A percentile compares a stretch with the other conserved stretches of the same genome.
Evolutionary conservation across 106 monocot genomes (phyloP).

Genomic region (Amphibolis antarctica): DNA sequence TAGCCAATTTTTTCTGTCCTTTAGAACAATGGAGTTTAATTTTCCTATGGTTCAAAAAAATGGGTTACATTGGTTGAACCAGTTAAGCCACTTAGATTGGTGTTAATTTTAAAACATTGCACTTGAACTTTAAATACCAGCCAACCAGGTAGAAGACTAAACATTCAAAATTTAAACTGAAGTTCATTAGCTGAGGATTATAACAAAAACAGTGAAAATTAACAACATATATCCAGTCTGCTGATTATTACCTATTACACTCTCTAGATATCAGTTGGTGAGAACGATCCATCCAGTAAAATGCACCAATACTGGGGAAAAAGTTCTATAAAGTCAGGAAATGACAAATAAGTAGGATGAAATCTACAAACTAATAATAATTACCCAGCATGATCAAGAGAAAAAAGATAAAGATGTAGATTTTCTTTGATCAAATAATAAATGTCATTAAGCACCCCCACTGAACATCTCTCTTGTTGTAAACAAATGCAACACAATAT

Average conservation of each 20-base stretch:
- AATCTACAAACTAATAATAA: background rate
- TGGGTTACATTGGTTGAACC: no score
- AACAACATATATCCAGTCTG: background rate
- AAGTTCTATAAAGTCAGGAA: background rate
- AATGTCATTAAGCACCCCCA: no score
- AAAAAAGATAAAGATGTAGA: background rate
- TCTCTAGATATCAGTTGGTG: constrained; percentile 16
- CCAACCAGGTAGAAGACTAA: no score
- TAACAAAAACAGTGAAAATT: background rate
- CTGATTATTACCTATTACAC: constrained; percentile 35
- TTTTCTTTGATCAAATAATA: background rate
- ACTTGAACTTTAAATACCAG: no score
- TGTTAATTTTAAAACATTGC: no score
- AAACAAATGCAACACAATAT: no score
- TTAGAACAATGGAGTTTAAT: no score
- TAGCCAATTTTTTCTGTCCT: no score
- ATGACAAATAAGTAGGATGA: background rate
- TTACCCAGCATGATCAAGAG: background rate
- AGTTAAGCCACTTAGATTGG: no score
- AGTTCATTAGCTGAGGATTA: background rate
- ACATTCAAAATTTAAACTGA: no score
- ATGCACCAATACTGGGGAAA: constrained; percentile 68
- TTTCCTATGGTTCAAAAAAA: no score
- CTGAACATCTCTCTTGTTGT: no score
- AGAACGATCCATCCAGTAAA: constrained; percentile 81